Percentiles rank a stretch among this genome's conserved stretches.
Evolutionary conservation across 768 basidiomycete species (phyloP).

Genomic region (Imleria badia): DNA sequence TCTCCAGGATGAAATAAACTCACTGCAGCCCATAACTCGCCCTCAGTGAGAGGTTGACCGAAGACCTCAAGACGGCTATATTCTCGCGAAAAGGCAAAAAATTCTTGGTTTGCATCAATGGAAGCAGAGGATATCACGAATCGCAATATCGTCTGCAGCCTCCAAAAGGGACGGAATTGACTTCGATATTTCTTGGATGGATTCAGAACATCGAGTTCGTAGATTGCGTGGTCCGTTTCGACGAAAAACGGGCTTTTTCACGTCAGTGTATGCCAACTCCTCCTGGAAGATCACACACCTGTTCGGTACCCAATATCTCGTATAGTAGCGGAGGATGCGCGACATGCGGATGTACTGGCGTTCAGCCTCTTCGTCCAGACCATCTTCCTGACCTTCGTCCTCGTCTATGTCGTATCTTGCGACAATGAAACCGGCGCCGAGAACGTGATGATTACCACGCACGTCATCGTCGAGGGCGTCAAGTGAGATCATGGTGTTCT

Average conservation of each 20-base stretch:
- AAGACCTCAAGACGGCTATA: slow-evolving; percentile 27
- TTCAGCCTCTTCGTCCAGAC: slow-evolving; percentile 32
- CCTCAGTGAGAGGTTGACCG: slow-evolving; percentile 15
- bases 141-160: slow-evolving; percentile 51
- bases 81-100: slow-evolving; percentile 34
- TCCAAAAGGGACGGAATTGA: slow-evolving; percentile 48
- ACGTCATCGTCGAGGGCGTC: slow-evolving; percentile 47
- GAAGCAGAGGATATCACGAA: slow-evolving; percentile 37
- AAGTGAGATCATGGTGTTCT: slow-evolving; percentile 48
- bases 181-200: slow-evolving; percentile 47
- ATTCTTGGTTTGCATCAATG: slow-evolving; percentile 29
- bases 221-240: slow-evolving; percentile 64
- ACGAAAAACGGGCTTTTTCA: slow-evolving; percentile 58
- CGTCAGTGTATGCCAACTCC: background rate
- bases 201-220: slow-evolving; percentile 42
- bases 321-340: slow-evolving; percentile 44
- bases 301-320: slow-evolving; percentile 50
- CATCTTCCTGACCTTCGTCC: slow-evolving; percentile 62
- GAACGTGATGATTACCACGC: slow-evolving; percentile 40
- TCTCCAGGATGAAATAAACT: background rate
- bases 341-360: slow-evolving; percentile 46
- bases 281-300: slow-evolving; percentile 43
- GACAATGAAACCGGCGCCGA: slow-evolving; percentile 55
- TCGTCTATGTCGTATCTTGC: slow-evolving; percentile 54
- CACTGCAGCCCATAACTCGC: slow-evolving; percentile 31